Evolutionary conservation across 352 stramenopile genomes (phyloP).

Genomic region (Globisporangium viniferum): DNA sequence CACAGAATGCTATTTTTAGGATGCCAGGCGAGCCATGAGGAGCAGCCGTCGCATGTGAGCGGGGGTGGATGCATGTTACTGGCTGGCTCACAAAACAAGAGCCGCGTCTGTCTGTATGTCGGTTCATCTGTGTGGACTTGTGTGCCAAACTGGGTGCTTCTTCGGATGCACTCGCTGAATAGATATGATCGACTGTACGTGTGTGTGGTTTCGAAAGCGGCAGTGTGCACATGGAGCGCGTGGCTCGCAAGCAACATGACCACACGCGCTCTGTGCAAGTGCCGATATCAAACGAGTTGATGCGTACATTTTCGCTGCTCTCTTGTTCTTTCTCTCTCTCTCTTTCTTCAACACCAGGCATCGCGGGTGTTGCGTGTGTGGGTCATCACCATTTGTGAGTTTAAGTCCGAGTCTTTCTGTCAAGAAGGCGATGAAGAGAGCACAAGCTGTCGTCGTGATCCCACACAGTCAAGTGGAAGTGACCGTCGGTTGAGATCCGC

Average conservation of each 20-base stretch:
- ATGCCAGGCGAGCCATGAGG: not conserved
- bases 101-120: too few relatives aligned
- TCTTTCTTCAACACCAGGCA: not conserved
- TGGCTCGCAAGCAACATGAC: not conserved
- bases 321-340: not conserved
- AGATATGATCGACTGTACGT: not conserved
- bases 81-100: not conserved
- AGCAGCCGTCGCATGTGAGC: not conserved
- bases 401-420: conserved; percentile 20
- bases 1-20: not conserved
- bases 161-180: not conserved
- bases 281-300: not conserved
- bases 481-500: conserved; percentile 1
- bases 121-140: too few relatives aligned
- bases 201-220: not conserved
- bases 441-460: conserved; percentile 3
- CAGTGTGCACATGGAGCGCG: not conserved
- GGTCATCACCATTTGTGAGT: conserved; percentile 14
- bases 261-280: not conserved
- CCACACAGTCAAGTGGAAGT: not conserved
- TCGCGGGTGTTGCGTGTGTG: not conserved
- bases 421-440: not conserved
- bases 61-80: not conserved
- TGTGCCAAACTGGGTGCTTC: not conserved
- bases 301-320: not conserved